Conservation (phyloP, 768 basidiomycete genomes). For the Hygrocybe punicea region DNA sequence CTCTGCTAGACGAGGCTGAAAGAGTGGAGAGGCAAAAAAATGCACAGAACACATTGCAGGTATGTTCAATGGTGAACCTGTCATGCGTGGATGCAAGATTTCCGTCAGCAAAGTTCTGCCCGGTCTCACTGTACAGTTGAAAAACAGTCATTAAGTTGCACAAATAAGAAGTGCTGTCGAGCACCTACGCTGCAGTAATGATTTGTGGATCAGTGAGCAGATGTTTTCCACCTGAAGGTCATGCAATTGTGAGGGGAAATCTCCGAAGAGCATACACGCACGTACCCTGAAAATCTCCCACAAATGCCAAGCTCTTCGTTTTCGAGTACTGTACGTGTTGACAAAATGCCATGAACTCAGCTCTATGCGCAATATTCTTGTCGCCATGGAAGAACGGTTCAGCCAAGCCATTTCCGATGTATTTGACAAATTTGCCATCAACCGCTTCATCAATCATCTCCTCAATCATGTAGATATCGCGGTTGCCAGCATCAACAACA, state of each 20-base stretch:
- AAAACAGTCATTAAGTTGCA: background rate
- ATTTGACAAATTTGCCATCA: constrained; percentile 21
- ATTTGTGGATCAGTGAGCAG: background rate
- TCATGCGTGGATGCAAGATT: background rate
- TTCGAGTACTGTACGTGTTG: constrained; percentile 20
- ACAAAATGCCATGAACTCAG: constrained; percentile 14
- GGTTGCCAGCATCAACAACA: background rate
- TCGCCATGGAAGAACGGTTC: constrained; percentile 4
- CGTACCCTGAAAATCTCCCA: constrained; percentile 20
- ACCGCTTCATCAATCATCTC: constrained; percentile 12
- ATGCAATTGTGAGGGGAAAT: background rate
- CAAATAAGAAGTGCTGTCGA: too few species aligned
- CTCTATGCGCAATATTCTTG: background rate
- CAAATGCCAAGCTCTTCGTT: constrained; percentile 13
- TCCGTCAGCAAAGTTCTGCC: background rate
- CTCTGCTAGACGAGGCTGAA: background rate
- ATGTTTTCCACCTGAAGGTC: background rate
- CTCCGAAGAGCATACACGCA: background rate
- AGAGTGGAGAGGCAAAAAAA: background rate
- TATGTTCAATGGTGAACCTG: background rate
- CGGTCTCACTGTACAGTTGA: background rate
- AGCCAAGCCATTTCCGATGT: constrained; percentile 22
- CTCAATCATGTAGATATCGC: constrained; percentile 16
- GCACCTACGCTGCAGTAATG: too few species aligned
- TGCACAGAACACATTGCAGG: background rate